Conservation (phyloP, 2,329 filamentous ascomycete genomes). For the Clonostachys sp. region DNA sequence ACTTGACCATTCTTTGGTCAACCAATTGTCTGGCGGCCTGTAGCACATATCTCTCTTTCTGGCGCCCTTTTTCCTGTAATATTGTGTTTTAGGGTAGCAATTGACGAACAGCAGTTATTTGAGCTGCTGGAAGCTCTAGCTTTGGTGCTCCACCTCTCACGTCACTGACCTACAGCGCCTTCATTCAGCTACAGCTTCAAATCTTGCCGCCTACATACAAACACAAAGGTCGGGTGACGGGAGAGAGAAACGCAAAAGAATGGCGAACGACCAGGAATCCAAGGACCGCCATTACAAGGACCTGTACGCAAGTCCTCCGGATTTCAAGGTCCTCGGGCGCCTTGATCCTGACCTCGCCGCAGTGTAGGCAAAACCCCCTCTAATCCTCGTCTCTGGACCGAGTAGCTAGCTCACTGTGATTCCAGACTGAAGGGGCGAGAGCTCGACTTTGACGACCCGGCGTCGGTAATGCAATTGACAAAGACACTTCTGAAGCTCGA, state of each 20-base stretch:
- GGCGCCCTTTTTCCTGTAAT: too few species aligned
- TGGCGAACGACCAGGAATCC: not conserved
- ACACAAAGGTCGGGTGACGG: not conserved
- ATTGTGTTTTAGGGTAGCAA: not conserved
- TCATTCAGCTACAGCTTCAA: not conserved
- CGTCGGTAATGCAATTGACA: conserved; percentile 74
- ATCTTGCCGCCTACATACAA: not conserved
- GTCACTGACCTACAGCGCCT: too few species aligned
- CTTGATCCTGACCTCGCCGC: conserved; percentile 34
- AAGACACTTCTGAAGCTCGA: conserved; percentile 72
- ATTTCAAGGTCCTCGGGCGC: conserved; percentile 36
- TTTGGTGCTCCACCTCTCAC: not conserved
- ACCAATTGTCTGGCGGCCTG: not conserved
- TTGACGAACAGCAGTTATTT: not conserved
- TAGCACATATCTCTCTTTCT: not conserved
- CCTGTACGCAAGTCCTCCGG: conserved; percentile 32
- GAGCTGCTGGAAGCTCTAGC: not conserved
- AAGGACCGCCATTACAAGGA: conserved; percentile 25
- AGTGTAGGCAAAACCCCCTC: conserved; percentile 21
- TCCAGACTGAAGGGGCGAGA: conserved; percentile 36
- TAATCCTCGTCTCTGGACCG: not conserved
- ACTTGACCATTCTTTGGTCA: too few species aligned
- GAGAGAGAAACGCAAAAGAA: not conserved
- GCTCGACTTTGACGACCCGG: conserved; percentile 77
- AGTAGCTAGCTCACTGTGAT: not conserved